Base-by-base conservation (phyloP, 305 asterid species). In the Fraxinus floribunda region DNA sequence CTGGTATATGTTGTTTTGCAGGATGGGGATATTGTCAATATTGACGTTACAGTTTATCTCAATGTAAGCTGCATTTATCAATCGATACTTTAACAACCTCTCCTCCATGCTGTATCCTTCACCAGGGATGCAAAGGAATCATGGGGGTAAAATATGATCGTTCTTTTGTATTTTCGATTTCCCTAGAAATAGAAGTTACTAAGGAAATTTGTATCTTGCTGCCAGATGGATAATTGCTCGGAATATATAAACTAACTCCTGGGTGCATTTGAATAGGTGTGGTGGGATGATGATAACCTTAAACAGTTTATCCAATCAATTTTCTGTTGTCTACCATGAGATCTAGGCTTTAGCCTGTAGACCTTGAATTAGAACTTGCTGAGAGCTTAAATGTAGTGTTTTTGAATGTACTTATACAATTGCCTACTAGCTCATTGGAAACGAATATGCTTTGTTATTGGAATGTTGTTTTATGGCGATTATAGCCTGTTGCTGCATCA, bases 11-110 rank as follows among this genome's bases (percentile, higher is more conserved):
- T 80, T 84, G 81, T 60, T 79, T 81, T 89, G 89, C 95, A 96
- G 99, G 98, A 94, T 85, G 99, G 99, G 81, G 98, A 96, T 86
- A 96, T 96, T 83, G 76, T 96, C 92, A 96, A 96, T 83, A 92
- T 96, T 84, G 99, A 96, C 62, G 99, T 96, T 85, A 96, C 99
- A 30, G 95, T 93, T 85, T 96, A 93, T 91, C 98, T 96, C 44
- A 91, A 94, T 84, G 99, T 96, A 91, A 92, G 99, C 84, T 76
- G 64, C 79, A 75, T 52, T n/a, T 72, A 75, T 84, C 57, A 7
- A 75, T 60, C 79, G 73, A 34, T 82, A 78, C 55, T 55, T 20
- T 38, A 26, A 80, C 76, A 1, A 52, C 64, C 64, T 52, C 64
- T 52, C 24, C 22, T 16, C 64, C 80, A 39, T 73, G 57, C 39